A percentile compares a stretch with the other conserved stretches of the same genome.
Evolutionary conservation across 1,139 yeast genomes (phyloP).

Genomic region (Saccharomyces hybrid): DNA sequence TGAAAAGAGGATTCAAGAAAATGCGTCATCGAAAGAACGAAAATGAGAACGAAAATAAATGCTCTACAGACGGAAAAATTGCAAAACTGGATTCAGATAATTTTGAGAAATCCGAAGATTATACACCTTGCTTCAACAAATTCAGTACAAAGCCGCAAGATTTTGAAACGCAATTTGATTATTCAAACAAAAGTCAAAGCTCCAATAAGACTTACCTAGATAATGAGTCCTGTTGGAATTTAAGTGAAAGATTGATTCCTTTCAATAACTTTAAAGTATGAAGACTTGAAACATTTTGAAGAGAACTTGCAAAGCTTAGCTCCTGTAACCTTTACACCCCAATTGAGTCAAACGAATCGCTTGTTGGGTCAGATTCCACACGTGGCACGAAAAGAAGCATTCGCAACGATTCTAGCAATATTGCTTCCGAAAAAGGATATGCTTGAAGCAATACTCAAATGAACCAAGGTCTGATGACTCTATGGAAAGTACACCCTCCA

Average conservation of each 20-base stretch:
- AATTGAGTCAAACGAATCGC: not conserved
- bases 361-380: not conserved
- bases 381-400: not conserved
- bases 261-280: not conserved
- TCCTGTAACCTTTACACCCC: not conserved
- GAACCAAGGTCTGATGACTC: conserved; percentile 5
- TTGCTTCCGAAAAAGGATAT: conserved; percentile 1
- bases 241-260: not conserved
- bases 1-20: not conserved
- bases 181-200: conserved; percentile 9
- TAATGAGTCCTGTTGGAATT: not conserved
- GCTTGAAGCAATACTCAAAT: not conserved
- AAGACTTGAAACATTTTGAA: not conserved
- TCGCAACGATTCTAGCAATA: not conserved
- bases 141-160: conserved; percentile 15
- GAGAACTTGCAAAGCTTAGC: not conserved
- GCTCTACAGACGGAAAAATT: not conserved
- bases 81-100: not conserved
- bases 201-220: not conserved
- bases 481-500: conserved; percentile 8
- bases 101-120: not conserved
- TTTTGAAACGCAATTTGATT: conserved; percentile 15
- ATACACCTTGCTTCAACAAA: conserved; percentile 11
- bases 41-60: not conserved
- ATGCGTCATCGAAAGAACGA: not conserved